Evolutionary conservation across 352 stramenopile species (phyloP).

Genomic region (Pythium sukuiense): DNA sequence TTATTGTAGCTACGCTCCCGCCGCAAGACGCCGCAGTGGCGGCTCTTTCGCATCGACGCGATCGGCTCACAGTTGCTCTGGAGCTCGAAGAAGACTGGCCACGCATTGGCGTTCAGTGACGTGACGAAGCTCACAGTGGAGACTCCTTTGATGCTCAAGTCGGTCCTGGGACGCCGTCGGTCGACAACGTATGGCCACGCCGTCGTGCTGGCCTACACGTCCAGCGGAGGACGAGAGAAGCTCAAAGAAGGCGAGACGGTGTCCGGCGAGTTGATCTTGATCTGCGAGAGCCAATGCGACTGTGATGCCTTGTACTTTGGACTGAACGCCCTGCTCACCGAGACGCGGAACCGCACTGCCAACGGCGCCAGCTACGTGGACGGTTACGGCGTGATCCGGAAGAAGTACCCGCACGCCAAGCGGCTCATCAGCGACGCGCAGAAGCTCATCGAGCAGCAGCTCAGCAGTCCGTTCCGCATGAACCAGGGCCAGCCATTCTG

Average conservation of each 20-base stretch:
- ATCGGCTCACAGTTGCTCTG: conserved; percentile 65
- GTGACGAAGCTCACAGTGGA: conserved; percentile 42
- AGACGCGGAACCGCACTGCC: conserved; percentile 40
- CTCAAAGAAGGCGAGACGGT: conserved; percentile 1
- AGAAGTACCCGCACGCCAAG: conserved; percentile 64
- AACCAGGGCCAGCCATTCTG: conserved; percentile 15
- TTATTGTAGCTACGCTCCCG: conserved; percentile 34
- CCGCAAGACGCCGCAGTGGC: conserved; percentile 50
- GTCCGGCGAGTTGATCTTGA: conserved; percentile 48
- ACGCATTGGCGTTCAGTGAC: conserved; percentile 49
- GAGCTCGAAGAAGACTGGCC: conserved; percentile 52
- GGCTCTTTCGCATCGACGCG: conserved; percentile 56
- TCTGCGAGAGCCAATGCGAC: conserved; percentile 63
- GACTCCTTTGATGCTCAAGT: conserved; percentile 43
- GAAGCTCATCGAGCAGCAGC: conserved; percentile 41
- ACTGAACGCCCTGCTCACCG: conserved; percentile 44
- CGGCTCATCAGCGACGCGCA: conserved; percentile 52
- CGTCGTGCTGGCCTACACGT: conserved; percentile 42
- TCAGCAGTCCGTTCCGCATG: conserved; percentile 28
- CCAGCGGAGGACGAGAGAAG: conserved; percentile 8
- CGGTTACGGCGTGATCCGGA: conserved; percentile 59
- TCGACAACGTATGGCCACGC: conserved; percentile 32
- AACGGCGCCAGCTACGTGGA: conserved; percentile 61
- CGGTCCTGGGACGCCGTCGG: conserved; percentile 27
- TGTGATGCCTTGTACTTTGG: conserved; percentile 58